Conservation (phyloP, 1,139 yeast genomes). For the Kodamaea sp. region DNA sequence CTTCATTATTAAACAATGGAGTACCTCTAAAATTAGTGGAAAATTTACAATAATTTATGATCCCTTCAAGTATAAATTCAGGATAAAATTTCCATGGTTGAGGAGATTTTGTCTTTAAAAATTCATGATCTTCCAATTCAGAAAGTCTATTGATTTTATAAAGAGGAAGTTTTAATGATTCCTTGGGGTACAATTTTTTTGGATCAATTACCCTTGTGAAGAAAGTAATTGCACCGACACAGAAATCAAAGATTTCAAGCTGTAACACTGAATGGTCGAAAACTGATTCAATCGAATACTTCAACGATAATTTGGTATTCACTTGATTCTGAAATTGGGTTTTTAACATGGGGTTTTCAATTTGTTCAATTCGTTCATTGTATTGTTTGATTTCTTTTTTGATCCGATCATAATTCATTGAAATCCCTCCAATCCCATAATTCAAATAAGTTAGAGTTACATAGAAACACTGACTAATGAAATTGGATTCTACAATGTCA, state of each 20-base stretch:
- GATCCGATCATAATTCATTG: conserved; percentile 53
- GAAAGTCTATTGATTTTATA: conserved; percentile 47
- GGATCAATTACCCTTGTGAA: conserved; percentile 74
- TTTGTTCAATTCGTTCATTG: conserved; percentile 48
- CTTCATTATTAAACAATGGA: conserved; percentile 52
- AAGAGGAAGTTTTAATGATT: conserved; percentile 59
- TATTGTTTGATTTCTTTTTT: conserved; percentile 51
- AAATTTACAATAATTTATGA: conserved; percentile 69
- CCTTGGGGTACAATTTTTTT: conserved; percentile 55
- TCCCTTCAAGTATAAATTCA: conserved; percentile 80
- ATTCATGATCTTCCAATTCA: conserved; percentile 66
- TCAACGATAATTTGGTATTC: conserved; percentile 39
- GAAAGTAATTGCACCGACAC: conserved; percentile 72
- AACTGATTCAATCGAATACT: conserved; percentile 56
- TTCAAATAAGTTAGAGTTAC: conserved; percentile 75
- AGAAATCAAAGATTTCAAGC: conserved; percentile 67
- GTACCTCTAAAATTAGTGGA: conserved; percentile 56
- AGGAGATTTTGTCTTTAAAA: conserved; percentile 61
- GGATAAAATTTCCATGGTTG: conserved; percentile 83
- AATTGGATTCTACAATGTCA: conserved; percentile 57
- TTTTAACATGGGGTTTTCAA: conserved; percentile 37
- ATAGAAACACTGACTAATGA: conserved; percentile 85
- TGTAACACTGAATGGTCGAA: conserved; percentile 55
- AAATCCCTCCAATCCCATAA: conserved; percentile 84
- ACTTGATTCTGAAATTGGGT: conserved; percentile 45